phyloP scores from a whole-genome alignment of 1,139 yeast genomes.

The Zhuliangozyma parablackwelliae region DNA sequence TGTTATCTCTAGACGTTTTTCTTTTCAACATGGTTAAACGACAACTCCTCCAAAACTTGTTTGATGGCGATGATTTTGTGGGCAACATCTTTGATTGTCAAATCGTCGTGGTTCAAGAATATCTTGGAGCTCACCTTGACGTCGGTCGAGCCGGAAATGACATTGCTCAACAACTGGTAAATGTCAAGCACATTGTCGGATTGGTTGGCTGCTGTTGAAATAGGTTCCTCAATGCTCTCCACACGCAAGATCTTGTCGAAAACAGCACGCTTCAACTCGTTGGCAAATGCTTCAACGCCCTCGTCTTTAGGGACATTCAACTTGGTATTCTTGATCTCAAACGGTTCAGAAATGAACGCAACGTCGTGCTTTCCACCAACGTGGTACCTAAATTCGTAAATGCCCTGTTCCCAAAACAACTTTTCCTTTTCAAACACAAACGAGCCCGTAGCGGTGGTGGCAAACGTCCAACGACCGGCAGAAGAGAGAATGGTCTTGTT shows the following conservation, averaged over 20 bases:
- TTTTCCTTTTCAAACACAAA: conserved; percentile 48
- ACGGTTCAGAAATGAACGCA: conserved; percentile 63
- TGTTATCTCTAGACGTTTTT: conserved; percentile 14
- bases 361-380: conserved; percentile 69
- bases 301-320: conserved; percentile 33
- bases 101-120: conserved; percentile 31
- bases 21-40: conserved; percentile 18
- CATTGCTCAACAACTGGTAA: conserved; percentile 28
- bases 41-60: conserved; percentile 41
- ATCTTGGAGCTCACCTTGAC: conserved; percentile 37
- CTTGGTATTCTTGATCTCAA: conserved; percentile 50
- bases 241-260: conserved; percentile 29
- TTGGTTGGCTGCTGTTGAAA: conserved; percentile 22
- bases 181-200: conserved; percentile 28
- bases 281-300: conserved; percentile 24
- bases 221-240: conserved; percentile 23
- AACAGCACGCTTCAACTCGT: conserved; percentile 23
- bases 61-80: conserved; percentile 40
- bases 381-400: conserved; percentile 76
- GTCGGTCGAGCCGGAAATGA: conserved; percentile 36
- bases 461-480: conserved; percentile 67
- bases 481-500: conserved; percentile 61
- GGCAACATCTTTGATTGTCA: conserved; percentile 32
- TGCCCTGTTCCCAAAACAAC: conserved; percentile 66
- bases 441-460: conserved; percentile 42